These are phyloP conservation scores for Leccinum imitatum DNA, from an alignment of 768 basidiomycete species.

Conservation along the genomic window DNA sequence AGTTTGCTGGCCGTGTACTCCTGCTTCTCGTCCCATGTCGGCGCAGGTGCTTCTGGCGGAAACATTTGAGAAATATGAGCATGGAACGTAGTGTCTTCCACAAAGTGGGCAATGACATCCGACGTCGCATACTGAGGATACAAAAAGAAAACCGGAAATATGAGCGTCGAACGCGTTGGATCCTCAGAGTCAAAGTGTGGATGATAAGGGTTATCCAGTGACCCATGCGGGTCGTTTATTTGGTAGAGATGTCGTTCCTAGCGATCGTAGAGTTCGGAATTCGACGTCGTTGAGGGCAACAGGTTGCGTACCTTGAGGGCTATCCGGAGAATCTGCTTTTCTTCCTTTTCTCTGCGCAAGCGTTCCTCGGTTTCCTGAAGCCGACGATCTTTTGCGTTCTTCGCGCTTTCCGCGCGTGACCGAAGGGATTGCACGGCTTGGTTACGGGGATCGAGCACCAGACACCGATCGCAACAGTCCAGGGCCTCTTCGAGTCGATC, in stretches of 20 bases:
- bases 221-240: slow-evolving; percentile 48
- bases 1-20: slow-evolving; percentile 68
- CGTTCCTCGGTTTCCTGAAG: slow-evolving; percentile 51
- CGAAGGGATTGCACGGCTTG: slow-evolving; percentile 50
- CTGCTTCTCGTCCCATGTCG: slow-evolving; percentile 72
- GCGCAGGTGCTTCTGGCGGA: slow-evolving; percentile 61
- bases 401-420: slow-evolving; percentile 45
- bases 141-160: slow-evolving; percentile 89
- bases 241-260: slow-evolving; percentile 75
- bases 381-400: slow-evolving; percentile 50
- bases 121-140: slow-evolving; percentile 90
- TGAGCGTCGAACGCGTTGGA: slow-evolving; percentile 53
- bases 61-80: slow-evolving; percentile 83
- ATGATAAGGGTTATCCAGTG: slow-evolving; percentile 53
- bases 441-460: slow-evolving; percentile 58
- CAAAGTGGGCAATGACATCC: slow-evolving; percentile 84
- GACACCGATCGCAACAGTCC: slow-evolving; percentile 76
- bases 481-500: slow-evolving; percentile 77
- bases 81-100: slow-evolving; percentile 80
- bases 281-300: background rate
- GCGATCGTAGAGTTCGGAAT: slow-evolving; percentile 6
- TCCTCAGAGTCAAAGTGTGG: slow-evolving; percentile 71
- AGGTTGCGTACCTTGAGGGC: slow-evolving; percentile 62
- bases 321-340: slow-evolving; percentile 48
- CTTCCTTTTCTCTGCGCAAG: slow-evolving; percentile 49